Evolutionary conservation across 768 basidiomycete species (phyloP).

Genomic region (Lactifluus hygrophoroides): DNA sequence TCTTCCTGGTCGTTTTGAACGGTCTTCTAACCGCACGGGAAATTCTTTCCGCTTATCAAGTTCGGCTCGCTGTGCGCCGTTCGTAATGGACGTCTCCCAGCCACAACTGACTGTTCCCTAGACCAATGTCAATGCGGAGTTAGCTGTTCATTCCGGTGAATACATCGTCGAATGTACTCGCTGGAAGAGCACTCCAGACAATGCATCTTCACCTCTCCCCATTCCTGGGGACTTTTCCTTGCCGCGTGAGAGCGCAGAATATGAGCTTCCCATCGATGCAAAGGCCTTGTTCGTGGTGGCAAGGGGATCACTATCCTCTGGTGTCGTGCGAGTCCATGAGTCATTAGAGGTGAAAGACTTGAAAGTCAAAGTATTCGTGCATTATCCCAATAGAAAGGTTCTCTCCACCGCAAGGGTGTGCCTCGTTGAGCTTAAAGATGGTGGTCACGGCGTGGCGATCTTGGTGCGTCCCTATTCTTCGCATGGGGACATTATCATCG

Average conservation of each 20-base stretch:
- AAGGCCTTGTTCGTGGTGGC: not conserved
- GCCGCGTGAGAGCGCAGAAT: not conserved
- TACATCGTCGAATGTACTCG: not conserved
- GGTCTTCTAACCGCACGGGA: not conserved
- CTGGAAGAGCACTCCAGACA: not conserved
- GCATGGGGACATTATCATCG: not conserved
- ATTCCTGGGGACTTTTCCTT: not conserved
- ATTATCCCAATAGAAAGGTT: not conserved
- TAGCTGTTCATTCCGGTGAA: not conserved
- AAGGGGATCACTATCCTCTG: slow-evolving; percentile 5
- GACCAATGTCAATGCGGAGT: not conserved
- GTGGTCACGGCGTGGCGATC: not conserved
- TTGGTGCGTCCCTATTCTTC: not conserved
- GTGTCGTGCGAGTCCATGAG: slow-evolving; percentile 1
- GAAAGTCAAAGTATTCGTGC: not conserved
- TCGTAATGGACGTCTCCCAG: not conserved
- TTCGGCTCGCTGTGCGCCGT: not conserved
- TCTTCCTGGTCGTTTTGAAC: not conserved
- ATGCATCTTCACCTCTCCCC: not conserved
- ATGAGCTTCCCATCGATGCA: slow-evolving; percentile 3
- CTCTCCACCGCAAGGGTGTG: slow-evolving; percentile 1
- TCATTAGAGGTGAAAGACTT: not conserved
- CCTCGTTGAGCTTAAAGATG: not conserved
- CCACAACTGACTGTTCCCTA: not conserved
- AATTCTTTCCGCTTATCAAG: slow-evolving; percentile 1